These are phyloP conservation scores for Cercophora scortea DNA, from an alignment of 495 filamentous ascomycete genomes.

Conservation along the genomic window DNA sequence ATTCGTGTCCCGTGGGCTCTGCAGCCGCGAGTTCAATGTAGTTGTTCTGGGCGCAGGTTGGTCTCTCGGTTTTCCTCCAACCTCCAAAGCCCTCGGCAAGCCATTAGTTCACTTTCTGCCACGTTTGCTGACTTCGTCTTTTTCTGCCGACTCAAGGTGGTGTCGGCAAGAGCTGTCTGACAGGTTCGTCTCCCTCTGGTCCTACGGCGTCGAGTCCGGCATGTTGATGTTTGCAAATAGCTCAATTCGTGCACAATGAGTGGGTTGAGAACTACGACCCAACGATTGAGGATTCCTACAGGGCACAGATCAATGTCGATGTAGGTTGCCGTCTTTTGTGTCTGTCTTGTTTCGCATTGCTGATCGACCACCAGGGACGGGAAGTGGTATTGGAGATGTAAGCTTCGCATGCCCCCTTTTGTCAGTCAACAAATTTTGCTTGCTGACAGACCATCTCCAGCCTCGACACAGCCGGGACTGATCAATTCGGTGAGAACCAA, in stretches of 20 bases:
- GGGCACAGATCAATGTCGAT: conserved; percentile 91
- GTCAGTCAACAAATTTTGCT: no score
- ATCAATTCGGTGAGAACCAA: conserved; percentile 80
- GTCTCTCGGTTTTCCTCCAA: conserved; percentile 3
- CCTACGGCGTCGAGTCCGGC: conserved; percentile 1
- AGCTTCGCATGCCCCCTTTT: not conserved
- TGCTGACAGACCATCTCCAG: conserved; percentile 31
- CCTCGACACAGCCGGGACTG: conserved; percentile 93
- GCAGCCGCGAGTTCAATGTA: conserved; percentile 26
- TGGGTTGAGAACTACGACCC: conserved; percentile 99
- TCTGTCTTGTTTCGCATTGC: not conserved
- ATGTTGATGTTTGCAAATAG: conserved; percentile 36
- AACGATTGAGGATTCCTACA: conserved; percentile 94
- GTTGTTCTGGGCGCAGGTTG: conserved; percentile 28
- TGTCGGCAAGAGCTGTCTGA: conserved; percentile 96
- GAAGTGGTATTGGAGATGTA: conserved; percentile 97
- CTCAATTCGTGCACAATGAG: conserved; percentile 98
- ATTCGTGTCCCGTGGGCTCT: not conserved
- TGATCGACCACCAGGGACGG: conserved; percentile 54
- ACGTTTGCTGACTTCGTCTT: conserved; percentile 19
- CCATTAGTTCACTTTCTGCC: conserved; percentile 6
- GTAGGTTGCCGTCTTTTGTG: conserved; percentile 42
- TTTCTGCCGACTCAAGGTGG: conserved; percentile 54
- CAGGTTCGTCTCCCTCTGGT: conserved; percentile 52
- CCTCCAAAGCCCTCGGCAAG: not conserved